These are phyloP conservation scores for Coemansia sp. DNA, from an alignment of 192 early-diverging fungal species.

Conservation along the genomic window DNA sequence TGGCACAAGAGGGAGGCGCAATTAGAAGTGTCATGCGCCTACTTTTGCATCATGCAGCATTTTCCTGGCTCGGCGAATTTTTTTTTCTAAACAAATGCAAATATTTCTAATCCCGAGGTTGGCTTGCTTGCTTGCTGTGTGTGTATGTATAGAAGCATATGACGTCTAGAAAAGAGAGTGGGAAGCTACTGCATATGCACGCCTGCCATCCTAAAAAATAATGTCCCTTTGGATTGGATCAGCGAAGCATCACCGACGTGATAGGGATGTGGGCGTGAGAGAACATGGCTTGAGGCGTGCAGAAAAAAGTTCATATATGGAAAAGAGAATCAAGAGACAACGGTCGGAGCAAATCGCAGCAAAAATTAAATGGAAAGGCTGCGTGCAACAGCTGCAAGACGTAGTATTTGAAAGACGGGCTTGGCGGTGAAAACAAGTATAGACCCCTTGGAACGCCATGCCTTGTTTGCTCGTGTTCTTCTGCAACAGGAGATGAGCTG, in stretches of 20 bases:
- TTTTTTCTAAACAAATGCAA: neutral
- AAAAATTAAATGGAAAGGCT: constrained; percentile 1
- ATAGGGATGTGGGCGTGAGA: neutral
- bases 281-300: neutral
- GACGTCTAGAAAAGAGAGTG: neutral
- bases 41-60: constrained; percentile 3
- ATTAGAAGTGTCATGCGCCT: constrained; percentile 9
- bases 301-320: neutral
- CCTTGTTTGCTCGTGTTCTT: neutral
- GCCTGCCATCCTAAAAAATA: neutral
- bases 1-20: neutral
- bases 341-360: neutral
- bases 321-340: neutral
- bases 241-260: neutral
- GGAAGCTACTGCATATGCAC: neutral
- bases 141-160: neutral
- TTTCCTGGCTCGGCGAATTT: neutral
- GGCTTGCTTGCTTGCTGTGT: neutral
- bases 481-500: neutral
- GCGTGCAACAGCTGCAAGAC: neutral
- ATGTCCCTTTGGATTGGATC: neutral
- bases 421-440: neutral
- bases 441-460: constrained; percentile 3
- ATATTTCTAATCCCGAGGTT: neutral
- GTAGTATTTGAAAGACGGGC: neutral